Conservation (phyloP, 2,329 filamentous ascomycete genomes). For the Colletotrichum agaves region DNA sequence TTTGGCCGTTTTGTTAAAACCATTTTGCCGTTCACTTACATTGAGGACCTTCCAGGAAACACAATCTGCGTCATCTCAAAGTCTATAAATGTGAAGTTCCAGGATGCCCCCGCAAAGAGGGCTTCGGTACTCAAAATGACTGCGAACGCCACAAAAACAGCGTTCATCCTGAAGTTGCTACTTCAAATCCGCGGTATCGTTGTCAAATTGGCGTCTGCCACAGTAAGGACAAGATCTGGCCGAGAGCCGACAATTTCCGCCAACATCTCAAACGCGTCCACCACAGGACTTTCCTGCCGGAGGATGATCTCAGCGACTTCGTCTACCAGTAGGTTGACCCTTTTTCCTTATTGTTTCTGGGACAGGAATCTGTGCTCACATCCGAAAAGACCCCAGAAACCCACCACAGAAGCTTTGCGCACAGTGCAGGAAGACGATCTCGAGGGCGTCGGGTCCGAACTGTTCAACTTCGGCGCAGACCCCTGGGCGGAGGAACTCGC, state of each 20-base stretch:
- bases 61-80: slow-evolving; percentile 75
- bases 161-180: slow-evolving; percentile 67
- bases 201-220: slow-evolving; percentile 69
- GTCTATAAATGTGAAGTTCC: slow-evolving; percentile 69
- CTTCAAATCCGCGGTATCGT: slow-evolving; percentile 63
- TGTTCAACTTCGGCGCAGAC: neutral
- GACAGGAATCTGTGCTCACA: neutral
- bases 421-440: slow-evolving; percentile 16
- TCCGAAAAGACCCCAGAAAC: neutral
- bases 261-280: slow-evolving; percentile 81
- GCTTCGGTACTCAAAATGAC: slow-evolving; percentile 85
- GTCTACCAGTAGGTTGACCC: slow-evolving; percentile 42
- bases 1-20: no score
- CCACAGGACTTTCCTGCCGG: slow-evolving; percentile 46
- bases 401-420: neutral
- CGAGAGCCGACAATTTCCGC: slow-evolving; percentile 86
- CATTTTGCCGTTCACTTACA: neutral
- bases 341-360: neutral
- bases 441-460: slow-evolving; percentile 29
- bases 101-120: slow-evolving; percentile 68
- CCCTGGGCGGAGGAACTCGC: neutral
- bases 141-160: slow-evolving; percentile 81
- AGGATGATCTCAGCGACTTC: slow-evolving; percentile 53
- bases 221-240: slow-evolving; percentile 77
- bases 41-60: slow-evolving; percentile 69